Evolutionary conservation across 2,329 filamentous ascomycete species (phyloP).

Genomic region (Fusarium pseudoanthophilum): DNA sequence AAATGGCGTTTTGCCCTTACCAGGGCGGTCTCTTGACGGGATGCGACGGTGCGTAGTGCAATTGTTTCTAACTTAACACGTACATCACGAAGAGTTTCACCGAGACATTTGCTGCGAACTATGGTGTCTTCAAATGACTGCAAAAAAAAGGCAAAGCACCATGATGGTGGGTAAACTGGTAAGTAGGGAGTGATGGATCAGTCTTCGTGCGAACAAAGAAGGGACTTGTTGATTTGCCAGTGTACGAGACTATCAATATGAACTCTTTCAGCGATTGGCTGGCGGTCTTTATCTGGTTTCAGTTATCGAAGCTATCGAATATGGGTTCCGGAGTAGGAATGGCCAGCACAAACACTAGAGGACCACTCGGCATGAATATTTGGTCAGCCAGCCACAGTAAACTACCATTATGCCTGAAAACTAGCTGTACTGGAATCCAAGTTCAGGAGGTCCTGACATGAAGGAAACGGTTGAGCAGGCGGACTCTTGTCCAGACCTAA

Average conservation of each 20-base stretch:
- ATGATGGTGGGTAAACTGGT: not conserved
- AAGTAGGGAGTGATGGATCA: not conserved
- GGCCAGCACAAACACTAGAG: not conserved
- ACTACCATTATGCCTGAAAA: slow-evolving; percentile 16
- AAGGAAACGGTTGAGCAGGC: not conserved
- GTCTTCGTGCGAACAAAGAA: not conserved
- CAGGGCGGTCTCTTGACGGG: slow-evolving; percentile 8
- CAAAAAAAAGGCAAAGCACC: not conserved
- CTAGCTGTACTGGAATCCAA: slow-evolving; percentile 4
- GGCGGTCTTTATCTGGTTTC: not conserved
- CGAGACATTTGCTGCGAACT: slow-evolving; percentile 1
- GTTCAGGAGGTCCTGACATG: not conserved
- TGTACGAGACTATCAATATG: not conserved
- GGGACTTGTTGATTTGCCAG: not conserved
- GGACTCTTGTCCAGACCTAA: not conserved
- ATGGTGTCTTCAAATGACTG: not conserved
- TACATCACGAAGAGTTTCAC: slow-evolving; percentile 4
- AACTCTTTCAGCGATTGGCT: not conserved
- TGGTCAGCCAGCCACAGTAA: slow-evolving; percentile 31
- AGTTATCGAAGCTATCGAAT: not conserved
- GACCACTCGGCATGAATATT: slow-evolving; percentile 17
- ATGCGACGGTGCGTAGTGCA: slow-evolving; percentile 27
- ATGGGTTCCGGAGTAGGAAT: slow-evolving; percentile 35
- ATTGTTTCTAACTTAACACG: slow-evolving; percentile 2
- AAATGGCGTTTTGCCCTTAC: slow-evolving; percentile 24